Conservation (phyloP, 2,329 filamentous ascomycete genomes). For the Trichoderma sp. region DNA sequence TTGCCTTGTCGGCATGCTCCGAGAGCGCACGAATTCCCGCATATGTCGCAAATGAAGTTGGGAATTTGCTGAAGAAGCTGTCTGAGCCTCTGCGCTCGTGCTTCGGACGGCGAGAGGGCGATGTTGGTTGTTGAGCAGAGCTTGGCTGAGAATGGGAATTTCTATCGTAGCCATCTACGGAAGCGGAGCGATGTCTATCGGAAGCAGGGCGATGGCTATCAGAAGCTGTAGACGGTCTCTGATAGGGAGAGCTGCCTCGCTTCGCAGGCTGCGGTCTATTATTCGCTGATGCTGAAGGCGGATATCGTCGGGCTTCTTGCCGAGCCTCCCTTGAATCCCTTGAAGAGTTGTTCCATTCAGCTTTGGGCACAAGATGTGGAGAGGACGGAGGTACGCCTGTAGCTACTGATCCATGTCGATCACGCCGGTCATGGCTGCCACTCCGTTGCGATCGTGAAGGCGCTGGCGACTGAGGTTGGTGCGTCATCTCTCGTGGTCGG, state of each 20-base stretch:
- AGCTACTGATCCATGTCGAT: background rate
- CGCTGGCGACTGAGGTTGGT: background rate
- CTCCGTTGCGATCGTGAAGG: background rate
- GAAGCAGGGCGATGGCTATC: constrained; percentile 3
- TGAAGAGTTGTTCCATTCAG: background rate
- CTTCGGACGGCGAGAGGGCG: background rate
- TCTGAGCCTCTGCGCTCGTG: constrained; percentile 13
- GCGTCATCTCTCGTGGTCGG: background rate
- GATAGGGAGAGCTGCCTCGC: constrained; percentile 12
- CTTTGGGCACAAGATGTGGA: background rate
- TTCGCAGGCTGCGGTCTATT: constrained; percentile 24
- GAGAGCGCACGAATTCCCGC: constrained; percentile 31
- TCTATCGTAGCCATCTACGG: background rate
- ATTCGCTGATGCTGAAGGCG: constrained; percentile 24
- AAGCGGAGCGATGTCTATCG: background rate
- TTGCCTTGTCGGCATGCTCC: constrained; percentile 35
- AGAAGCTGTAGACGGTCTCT: background rate
- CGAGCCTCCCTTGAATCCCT: constrained; percentile 13
- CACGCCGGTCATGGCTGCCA: background rate
- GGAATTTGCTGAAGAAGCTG: constrained; percentile 24
- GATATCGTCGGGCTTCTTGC: constrained; percentile 1
- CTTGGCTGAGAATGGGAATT: background rate
- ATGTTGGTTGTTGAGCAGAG: background rate
- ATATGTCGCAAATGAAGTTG: constrained; percentile 31
- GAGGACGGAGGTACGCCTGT: background rate